These are phyloP conservation scores for Oldenlandia corymbosa DNA, from an alignment of 257 asterid genomes.

Conservation along the genomic window DNA sequence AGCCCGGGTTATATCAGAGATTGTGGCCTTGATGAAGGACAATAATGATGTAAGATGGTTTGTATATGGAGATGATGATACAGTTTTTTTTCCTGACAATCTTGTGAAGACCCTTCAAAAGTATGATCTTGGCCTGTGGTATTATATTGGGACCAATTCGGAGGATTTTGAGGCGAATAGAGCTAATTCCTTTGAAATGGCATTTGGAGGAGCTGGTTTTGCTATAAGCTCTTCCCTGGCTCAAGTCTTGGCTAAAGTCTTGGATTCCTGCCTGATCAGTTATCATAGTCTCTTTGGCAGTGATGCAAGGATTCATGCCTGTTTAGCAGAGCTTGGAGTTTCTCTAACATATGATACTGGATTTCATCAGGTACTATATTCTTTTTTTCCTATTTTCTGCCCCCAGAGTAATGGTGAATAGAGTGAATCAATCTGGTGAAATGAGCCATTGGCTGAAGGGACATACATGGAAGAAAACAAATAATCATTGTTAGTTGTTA, in stretches of 20 bases:
- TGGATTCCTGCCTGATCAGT: slow-evolving; percentile 62
- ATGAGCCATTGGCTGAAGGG: no score
- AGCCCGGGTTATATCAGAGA: slow-evolving; percentile 63
- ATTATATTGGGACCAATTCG: slow-evolving; percentile 65
- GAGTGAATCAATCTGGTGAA: no score
- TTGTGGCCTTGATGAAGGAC: slow-evolving; percentile 44
- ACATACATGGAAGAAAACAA: no score
- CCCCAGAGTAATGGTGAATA: no score
- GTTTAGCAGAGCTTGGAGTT: slow-evolving; percentile 70
- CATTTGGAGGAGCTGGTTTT: slow-evolving; percentile 90
- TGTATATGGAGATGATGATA: slow-evolving; percentile 88
- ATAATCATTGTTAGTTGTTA: no score
- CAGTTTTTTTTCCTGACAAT: slow-evolving; percentile 74
- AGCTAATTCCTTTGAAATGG: slow-evolving; percentile 55
- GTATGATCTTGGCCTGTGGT: slow-evolving; percentile 73
- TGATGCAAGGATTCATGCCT: slow-evolving; percentile 65
- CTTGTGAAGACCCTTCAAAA: slow-evolving; percentile 64
- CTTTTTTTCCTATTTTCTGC: no score
- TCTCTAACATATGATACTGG: slow-evolving; percentile 70
- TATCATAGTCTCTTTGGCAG: slow-evolving; percentile 72
- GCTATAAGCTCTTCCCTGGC: slow-evolving; percentile 87
- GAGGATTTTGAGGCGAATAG: slow-evolving; percentile 57
- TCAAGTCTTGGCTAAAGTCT: slow-evolving; percentile 43
- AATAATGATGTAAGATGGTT: slow-evolving; percentile 66
- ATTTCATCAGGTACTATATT: slow-evolving; percentile 99